Conservation (phyloP, 345 rosid genomes). For the Brassica napus region DNA sequence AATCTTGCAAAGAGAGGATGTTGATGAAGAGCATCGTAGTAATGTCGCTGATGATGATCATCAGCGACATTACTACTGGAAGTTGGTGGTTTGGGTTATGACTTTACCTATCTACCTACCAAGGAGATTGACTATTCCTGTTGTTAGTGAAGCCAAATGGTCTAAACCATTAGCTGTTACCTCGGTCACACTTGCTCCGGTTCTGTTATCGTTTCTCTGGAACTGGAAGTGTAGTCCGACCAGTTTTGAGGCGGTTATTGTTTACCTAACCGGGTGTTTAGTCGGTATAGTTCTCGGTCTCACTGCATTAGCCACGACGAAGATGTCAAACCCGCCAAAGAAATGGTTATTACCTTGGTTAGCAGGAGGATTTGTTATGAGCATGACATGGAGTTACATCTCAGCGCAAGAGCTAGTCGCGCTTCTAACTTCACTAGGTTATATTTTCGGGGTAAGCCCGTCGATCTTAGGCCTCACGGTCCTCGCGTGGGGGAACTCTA, state of each 20-base stretch:
- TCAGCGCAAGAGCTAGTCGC: constrained; percentile 83
- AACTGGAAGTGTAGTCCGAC: constrained; percentile 45
- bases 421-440: constrained; percentile 63
- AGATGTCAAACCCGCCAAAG: constrained; percentile 62
- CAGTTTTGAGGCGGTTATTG: constrained; percentile 37
- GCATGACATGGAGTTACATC: constrained; percentile 85
- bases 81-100: constrained; percentile 44
- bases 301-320: constrained; percentile 60
- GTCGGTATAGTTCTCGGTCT: constrained; percentile 61
- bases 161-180: constrained; percentile 71
- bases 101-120: constrained; percentile 81
- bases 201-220: constrained; percentile 59
- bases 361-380: constrained; percentile 80
- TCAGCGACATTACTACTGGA: constrained; percentile 33
- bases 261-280: constrained; percentile 51
- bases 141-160: constrained; percentile 68
- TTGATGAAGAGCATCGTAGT: constrained; percentile 1
- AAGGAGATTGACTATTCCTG: constrained; percentile 80
- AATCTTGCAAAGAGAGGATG: constrained; percentile 22
- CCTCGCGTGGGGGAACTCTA: constrained; percentile 94
- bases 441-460: constrained; percentile 69
- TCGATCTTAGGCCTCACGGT: constrained; percentile 83
- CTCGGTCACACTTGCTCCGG: constrained; percentile 70
- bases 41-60: background rate
- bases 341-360: constrained; percentile 70